Conservation (phyloP, 2,329 filamentous ascomycete genomes). For the Aureobasidium vineae region DNA sequence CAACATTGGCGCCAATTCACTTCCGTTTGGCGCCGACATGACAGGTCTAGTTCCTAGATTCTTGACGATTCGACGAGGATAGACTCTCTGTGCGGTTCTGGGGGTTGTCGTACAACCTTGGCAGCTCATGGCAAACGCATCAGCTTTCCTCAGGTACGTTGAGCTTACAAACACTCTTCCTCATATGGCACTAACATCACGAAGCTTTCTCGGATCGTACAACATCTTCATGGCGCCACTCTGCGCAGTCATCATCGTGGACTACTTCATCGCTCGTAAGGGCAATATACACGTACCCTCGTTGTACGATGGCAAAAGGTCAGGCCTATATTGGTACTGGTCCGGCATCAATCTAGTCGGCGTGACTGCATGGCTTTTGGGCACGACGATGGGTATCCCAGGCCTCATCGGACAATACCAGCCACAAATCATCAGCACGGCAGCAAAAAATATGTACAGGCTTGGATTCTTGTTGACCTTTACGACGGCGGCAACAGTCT, state of each 20-base stretch:
- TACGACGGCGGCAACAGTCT: conserved; percentile 21
- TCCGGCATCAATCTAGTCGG: conserved; percentile 23
- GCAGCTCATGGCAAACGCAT: conserved; percentile 45
- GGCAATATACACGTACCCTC: conserved; percentile 45
- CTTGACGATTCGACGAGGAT: conserved; percentile 47
- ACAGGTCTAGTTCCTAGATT: conserved; percentile 45
- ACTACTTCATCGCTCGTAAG: conserved; percentile 43
- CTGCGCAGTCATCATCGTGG: conserved; percentile 42
- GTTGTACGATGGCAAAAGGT: conserved; percentile 34
- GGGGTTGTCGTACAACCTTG: conserved; percentile 44
- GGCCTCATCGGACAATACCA: conserved; percentile 27
- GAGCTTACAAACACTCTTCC: too few species aligned
- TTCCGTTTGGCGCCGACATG: conserved; percentile 46
- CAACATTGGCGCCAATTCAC: conserved; percentile 45
- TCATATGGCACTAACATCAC: not conserved
- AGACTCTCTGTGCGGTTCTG: conserved; percentile 44
- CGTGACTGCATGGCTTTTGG: conserved; percentile 24
- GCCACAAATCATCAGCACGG: conserved; percentile 24
- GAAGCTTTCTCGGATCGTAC: conserved; percentile 46
- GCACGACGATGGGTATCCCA: conserved; percentile 26
- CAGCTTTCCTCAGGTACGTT: conserved; percentile 38
- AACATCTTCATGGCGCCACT: conserved; percentile 46
- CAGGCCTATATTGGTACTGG: conserved; percentile 23
- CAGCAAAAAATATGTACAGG: conserved; percentile 20
- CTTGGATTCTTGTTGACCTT: conserved; percentile 24